phyloP scores from a whole-genome alignment of 192 early-diverging fungal species.

The Cetraspora pellucida region DNA sequence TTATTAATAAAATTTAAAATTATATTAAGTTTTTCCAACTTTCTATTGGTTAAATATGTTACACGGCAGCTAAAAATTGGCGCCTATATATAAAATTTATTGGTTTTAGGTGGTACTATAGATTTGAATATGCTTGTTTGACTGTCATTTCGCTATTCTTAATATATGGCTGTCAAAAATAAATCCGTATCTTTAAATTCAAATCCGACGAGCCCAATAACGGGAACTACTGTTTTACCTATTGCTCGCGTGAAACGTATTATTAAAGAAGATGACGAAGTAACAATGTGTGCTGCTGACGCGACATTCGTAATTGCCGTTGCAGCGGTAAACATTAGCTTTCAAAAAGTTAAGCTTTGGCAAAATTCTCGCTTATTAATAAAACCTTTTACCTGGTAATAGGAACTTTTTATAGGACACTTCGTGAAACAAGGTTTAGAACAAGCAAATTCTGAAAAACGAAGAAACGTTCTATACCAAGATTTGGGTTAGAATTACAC shows the following conservation, averaged over 20 bases:
- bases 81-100: no score
- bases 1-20: no score
- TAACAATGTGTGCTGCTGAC: constrained; percentile 66
- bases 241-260: constrained; percentile 70
- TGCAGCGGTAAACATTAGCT: constrained; percentile 57
- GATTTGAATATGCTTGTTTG: no score
- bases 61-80: no score
- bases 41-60: no score
- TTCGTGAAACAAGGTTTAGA: constrained; percentile 65
- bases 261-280: constrained; percentile 77
- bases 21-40: no score
- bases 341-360: background rate
- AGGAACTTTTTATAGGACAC: constrained; percentile 73
- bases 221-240: constrained; percentile 61
- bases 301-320: constrained; percentile 65
- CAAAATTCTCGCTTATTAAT: background rate
- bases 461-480: constrained; percentile 73
- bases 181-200: no score
- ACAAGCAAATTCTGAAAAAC: constrained; percentile 64
- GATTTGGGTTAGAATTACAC: constrained; percentile 61
- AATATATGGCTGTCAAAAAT: no score
- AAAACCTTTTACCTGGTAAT: background rate
- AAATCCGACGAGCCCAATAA: constrained; percentile 23
- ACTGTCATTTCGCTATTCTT: no score
- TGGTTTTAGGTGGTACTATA: no score